Conservation (phyloP, 2,329 filamentous ascomycete genomes). For the Botryotinia globosa region DNA sequence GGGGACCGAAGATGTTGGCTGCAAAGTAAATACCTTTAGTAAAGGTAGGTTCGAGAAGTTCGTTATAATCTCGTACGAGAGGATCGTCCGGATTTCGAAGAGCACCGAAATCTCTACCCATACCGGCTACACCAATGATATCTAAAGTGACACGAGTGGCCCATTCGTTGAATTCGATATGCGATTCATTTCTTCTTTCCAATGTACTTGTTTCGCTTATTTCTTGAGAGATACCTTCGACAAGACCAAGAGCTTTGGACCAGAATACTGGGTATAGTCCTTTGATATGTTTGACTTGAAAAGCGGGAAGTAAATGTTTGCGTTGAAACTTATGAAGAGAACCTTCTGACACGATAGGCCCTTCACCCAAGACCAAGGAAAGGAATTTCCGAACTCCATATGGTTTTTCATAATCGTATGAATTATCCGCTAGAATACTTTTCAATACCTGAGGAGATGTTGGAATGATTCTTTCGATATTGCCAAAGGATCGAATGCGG, state of each 20-base stretch:
- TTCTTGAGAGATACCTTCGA: slow-evolving; percentile 54
- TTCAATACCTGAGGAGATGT: slow-evolving; percentile 60
- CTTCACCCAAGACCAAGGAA: slow-evolving; percentile 63
- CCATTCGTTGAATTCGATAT: slow-evolving; percentile 60
- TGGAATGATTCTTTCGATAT: slow-evolving; percentile 57
- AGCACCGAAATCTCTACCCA: slow-evolving; percentile 67
- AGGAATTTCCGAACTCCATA: slow-evolving; percentile 52
- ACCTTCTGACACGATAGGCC: slow-evolving; percentile 71
- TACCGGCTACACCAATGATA: slow-evolving; percentile 70
- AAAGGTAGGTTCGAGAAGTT: slow-evolving; percentile 51
- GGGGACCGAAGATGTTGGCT: slow-evolving; percentile 58
- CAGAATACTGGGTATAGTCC: slow-evolving; percentile 82
- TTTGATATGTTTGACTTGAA: slow-evolving; percentile 78
- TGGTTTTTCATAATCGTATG: slow-evolving; percentile 68
- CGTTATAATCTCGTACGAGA: slow-evolving; percentile 55
- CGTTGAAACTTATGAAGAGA: slow-evolving; percentile 78
- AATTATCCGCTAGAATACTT: slow-evolving; percentile 65
- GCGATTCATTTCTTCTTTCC: slow-evolving; percentile 39
- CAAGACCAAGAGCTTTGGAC: slow-evolving; percentile 67
- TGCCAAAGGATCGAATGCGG: slow-evolving; percentile 59
- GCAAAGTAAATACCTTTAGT: slow-evolving; percentile 55
- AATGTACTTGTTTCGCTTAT: slow-evolving; percentile 41
- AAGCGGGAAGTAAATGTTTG: slow-evolving; percentile 75
- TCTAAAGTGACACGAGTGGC: slow-evolving; percentile 66
- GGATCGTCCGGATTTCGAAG: slow-evolving; percentile 57